A percentile compares a stretch with the other conserved stretches of the same genome.
These are phyloP conservation scores for Helicocarpus griseus DNA, from an alignment of 2,329 filamentous ascomycete species.

Conservation along the genomic window DNA sequence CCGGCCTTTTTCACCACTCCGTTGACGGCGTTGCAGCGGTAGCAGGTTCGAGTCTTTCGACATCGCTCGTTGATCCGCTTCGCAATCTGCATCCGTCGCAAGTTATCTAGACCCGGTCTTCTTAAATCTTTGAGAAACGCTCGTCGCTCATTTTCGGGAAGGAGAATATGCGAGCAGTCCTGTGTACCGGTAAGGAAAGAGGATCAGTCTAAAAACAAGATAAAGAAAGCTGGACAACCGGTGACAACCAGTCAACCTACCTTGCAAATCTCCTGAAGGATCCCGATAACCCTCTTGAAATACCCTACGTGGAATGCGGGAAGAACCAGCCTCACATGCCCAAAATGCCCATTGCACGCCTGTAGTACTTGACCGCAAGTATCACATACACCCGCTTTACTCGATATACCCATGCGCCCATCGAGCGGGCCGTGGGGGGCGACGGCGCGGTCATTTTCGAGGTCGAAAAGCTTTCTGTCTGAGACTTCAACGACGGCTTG, in stretches of 20 bases:
- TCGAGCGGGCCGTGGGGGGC: conserved; percentile 81
- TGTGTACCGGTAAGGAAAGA: conserved; percentile 19
- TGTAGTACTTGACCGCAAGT: conserved; percentile 77
- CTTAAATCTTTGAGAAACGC: conserved; percentile 71
- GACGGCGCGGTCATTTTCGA: conserved; percentile 66
- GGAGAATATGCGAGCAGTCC: conserved; percentile 73
- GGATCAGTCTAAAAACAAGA: not conserved
- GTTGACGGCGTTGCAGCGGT: conserved; percentile 71
- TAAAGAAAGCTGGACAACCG: not conserved
- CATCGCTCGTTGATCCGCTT: conserved; percentile 87
- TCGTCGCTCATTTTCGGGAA: conserved; percentile 70
- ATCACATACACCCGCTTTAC: conserved; percentile 66
- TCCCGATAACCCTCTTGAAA: conserved; percentile 82
- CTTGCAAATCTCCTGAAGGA: conserved; percentile 94
- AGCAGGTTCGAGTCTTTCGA: conserved; percentile 74
- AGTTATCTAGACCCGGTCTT: conserved; percentile 72
- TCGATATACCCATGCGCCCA: conserved; percentile 76
- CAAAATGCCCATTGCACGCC: conserved; percentile 90
- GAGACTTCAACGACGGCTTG: conserved; percentile 91
- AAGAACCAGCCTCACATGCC: conserved; percentile 79
- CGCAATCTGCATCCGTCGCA: conserved; percentile 70
- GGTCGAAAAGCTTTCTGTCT: conserved; percentile 87
- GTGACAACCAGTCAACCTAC: conserved; percentile 20
- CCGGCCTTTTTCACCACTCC: conserved; percentile 87
- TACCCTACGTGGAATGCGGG: conserved; percentile 96